These are phyloP conservation scores for Monilinia polystroma DNA, from an alignment of 2,329 filamentous ascomycete genomes.

Conservation along the genomic window DNA sequence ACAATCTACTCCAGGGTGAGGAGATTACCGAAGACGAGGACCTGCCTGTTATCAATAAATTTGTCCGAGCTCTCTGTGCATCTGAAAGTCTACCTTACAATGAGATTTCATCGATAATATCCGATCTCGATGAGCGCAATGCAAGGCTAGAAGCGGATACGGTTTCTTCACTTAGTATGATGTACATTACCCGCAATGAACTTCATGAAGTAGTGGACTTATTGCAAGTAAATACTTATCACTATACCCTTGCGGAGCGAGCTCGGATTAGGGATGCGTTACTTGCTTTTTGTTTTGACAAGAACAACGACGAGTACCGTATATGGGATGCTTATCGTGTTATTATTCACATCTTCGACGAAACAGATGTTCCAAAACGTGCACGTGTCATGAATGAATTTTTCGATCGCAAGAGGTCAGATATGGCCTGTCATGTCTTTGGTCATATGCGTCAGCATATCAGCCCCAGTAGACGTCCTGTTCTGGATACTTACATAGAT, in stretches of 20 bases:
- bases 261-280: slow-evolving; percentile 64
- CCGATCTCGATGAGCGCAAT: slow-evolving; percentile 68
- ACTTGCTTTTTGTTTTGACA: slow-evolving; percentile 65
- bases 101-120: slow-evolving; percentile 69
- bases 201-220: slow-evolving; percentile 78
- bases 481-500: slow-evolving; percentile 69
- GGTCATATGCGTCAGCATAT: slow-evolving; percentile 87
- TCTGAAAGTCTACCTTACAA: slow-evolving; percentile 63
- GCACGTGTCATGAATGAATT: slow-evolving; percentile 77
- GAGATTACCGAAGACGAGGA: slow-evolving; percentile 57
- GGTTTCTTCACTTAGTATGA: slow-evolving; percentile 67
- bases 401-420: slow-evolving; percentile 71
- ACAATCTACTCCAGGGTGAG: slow-evolving; percentile 59
- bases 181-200: slow-evolving; percentile 75
- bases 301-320: slow-evolving; percentile 58
- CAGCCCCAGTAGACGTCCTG: slow-evolving; percentile 63
- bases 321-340: slow-evolving; percentile 66
- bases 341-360: slow-evolving; percentile 63
- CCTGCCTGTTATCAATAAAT: slow-evolving; percentile 64
- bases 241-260: slow-evolving; percentile 70
- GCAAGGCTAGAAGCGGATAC: slow-evolving; percentile 72
- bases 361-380: slow-evolving; percentile 64
- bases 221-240: slow-evolving; percentile 70
- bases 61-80: slow-evolving; percentile 67
- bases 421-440: slow-evolving; percentile 85